Base-by-base conservation (phyloP, 2,329 filamentous ascomycete species). In the Corniculantispora saksenae region DNA sequence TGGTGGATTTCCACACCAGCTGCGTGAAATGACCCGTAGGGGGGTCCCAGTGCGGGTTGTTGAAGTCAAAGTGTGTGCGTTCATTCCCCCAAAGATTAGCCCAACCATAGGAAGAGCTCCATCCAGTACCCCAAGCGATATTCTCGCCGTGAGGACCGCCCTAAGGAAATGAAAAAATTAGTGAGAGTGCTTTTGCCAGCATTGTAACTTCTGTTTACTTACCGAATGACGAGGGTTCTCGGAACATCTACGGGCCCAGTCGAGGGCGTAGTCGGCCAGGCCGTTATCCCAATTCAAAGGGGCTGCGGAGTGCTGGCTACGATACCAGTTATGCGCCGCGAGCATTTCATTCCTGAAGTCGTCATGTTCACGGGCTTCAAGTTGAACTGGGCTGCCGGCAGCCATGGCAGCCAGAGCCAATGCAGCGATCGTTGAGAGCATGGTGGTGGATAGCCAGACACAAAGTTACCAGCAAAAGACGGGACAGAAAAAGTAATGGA, bases 301-400 rank as follows among this genome's bases (percentile, higher is more conserved):
- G 19, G 78, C 73, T 51, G 87, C 87, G 15, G 88, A 89, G 83
- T 97, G 92, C 80, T 93, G 94, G 73, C 83, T 79, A 68, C 93
- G 92, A 80, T 93, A 91, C 60, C 89, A 73, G 79, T 97, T 97
- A 86, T 97, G 93, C 74, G 90, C 86, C 72, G 86, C 82, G 43
- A 93, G 71, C 53, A 67, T 62, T 17, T 66, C 61, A 9, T 23
- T 15, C 12, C 61, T 23, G 50, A 68, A 68, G 48, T 56, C 53
- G 6, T 53, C 47, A 32, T 21, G 47, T 15, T 43, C 48, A 9
- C 35, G 58, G 15, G 32, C 29, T 35, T 63, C 50, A 3, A 67
- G 57, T 2, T 53, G 17, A 23, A 25, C 15, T 19, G 63, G 38
- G 3, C 38, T 25, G 19, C n/a, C 45, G 7, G 25, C 19, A 45